Evolutionary conservation across 1,284 basidiomycete species (phyloP).

Genomic region (Heterobasidion parviporum): DNA sequence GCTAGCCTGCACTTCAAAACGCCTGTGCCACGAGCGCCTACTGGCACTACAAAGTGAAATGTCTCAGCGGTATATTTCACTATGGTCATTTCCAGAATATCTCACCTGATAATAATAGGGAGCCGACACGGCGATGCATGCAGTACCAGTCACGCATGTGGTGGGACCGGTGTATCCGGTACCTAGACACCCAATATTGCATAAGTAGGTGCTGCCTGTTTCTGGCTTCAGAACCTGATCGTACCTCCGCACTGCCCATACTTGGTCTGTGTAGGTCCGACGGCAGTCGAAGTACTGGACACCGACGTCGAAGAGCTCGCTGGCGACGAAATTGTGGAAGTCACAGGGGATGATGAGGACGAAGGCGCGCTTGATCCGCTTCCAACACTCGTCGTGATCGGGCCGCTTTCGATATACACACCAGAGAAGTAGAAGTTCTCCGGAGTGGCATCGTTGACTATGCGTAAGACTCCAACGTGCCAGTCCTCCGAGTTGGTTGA

Average conservation of each 20-base stretch:
- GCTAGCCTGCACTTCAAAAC: no score
- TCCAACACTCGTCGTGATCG: constrained; percentile 45
- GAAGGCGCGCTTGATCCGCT: constrained; percentile 14
- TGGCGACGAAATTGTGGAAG: constrained; percentile 12
- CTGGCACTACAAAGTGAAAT: not conserved
- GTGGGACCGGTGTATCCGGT: constrained; percentile 42
- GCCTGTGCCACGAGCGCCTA: not conserved
- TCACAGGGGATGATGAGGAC: constrained; percentile 12
- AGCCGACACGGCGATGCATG: constrained; percentile 34
- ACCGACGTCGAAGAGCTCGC: constrained; percentile 16
- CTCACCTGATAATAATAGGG: constrained; percentile 48
- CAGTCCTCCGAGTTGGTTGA: constrained; percentile 58
- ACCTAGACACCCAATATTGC: constrained; percentile 15
- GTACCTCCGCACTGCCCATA: constrained; percentile 48
- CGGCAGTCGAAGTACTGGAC: constrained; percentile 24
- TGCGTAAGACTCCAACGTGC: constrained; percentile 55
- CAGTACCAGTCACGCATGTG: constrained; percentile 31
- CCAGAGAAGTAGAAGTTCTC: constrained; percentile 58
- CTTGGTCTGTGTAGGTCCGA: constrained; percentile 34
- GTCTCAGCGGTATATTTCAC: no score
- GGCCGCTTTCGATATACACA: constrained; percentile 49
- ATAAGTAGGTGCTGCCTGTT: not conserved
- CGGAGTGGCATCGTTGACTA: constrained; percentile 35
- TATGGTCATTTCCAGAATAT: not conserved
- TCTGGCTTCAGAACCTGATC: not conserved